Percentiles rank a stretch among this genome's conserved stretches.
Conservation (phyloP, 768 basidiomycete species). For the Sutorius australiensis region DNA sequence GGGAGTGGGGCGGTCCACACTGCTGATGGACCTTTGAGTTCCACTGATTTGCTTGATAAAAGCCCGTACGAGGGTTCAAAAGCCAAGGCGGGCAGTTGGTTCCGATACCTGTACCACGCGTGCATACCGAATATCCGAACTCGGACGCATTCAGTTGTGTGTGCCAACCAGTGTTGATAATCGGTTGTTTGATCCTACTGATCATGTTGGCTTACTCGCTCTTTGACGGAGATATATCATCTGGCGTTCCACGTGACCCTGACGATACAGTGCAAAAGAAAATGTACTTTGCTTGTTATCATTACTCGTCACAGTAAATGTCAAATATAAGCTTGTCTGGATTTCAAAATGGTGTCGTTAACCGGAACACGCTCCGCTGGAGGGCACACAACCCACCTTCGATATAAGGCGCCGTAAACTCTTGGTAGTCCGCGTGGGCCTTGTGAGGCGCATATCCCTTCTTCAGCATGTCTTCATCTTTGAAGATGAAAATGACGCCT, state of each 20-base stretch:
- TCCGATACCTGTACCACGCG: conserved; percentile 59
- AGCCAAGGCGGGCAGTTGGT: conserved; percentile 54
- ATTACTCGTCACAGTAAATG: no score
- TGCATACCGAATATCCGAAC: conserved; percentile 89
- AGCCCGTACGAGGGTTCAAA: conserved; percentile 48
- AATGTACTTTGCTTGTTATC: no score
- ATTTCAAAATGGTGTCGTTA: background rate
- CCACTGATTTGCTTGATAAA: conserved; percentile 47
- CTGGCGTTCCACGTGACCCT: conserved; percentile 90
- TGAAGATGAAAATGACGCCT: conserved; percentile 25
- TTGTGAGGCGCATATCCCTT: conserved; percentile 12
- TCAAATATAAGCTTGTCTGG: conserved; percentile 10
- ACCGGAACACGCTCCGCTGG: background rate
- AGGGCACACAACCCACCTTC: conserved; percentile 14
- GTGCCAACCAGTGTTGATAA: conserved; percentile 79
- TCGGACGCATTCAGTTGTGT: conserved; percentile 81
- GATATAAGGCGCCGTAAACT: conserved; percentile 5
- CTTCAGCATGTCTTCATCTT: conserved; percentile 12
- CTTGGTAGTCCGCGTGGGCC: conserved; percentile 11
- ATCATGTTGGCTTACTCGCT: background rate
- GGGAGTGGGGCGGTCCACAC: conserved; percentile 38
- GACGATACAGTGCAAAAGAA: conserved; percentile 66
- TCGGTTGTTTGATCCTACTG: conserved; percentile 6
- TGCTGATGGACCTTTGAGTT: conserved; percentile 47
- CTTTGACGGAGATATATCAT: conserved; percentile 85